Evolutionary conservation across 192 early-diverging fungal genomes (phyloP), one percentile per base, ranked within the genome.

Genomic region (Obelidium mucronatum): DNA sequence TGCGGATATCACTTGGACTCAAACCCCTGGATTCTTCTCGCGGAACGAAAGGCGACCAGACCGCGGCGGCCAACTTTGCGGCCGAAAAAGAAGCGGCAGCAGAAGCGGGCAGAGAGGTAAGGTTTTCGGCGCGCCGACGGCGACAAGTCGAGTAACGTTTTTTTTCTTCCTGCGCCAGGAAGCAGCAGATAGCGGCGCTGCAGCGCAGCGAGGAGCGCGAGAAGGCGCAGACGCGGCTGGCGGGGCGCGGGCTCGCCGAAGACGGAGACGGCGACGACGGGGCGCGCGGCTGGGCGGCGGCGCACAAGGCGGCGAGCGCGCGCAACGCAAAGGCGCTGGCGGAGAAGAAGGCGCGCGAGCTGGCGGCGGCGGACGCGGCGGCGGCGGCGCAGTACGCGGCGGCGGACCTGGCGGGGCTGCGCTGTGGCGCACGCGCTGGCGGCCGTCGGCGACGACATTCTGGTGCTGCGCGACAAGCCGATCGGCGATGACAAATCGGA

Each of bases 401-500:
- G 69, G 58, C 84, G 6, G 88, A 94, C 56, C 82, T 98, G 3
- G 73, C 82, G 5, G 96, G 96, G 0, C 72, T 97, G 13, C 76
- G 87, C n/a, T 33, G 93, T 98, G 2, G 91, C 82, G 0, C 95
- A 97, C 77, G 83, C 81, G 44, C 42, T 94, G 54, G 70, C 83
- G 1, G 91, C 93, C 31, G 88, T 97, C 1, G 84, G 81, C 1
- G 96, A 97, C 59, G 86, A 88, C 0, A 92, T 98, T 48, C 84
- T 98, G 68, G 95, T 95, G 1, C 79, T 98, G 22, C 93, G 94
- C 76, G 97, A 98, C 78, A 81, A 84, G 17, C 86, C 81, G 0
- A 93, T 98, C 92, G 52, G 87, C 85, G 74, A 75, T 84, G 85
- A 71, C 66, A 84, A 64, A 6, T 24, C 30, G 6, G 55, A 28